These are phyloP conservation scores for Balakata baccata DNA, from an alignment of 345 rosid genomes.

Conservation along the genomic window DNA sequence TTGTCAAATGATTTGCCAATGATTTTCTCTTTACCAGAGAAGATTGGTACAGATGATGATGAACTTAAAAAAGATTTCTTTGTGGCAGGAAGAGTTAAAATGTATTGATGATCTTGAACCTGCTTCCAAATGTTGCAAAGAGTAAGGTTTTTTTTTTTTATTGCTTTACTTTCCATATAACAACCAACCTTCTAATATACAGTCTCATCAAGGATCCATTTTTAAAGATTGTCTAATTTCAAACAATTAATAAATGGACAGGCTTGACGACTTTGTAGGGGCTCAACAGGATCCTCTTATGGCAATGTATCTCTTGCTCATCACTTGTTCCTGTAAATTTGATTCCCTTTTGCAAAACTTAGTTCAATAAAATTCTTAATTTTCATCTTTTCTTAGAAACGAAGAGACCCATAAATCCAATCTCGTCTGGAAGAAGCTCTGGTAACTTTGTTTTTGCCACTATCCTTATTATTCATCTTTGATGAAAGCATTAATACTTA, in stretches of 20 bases:
- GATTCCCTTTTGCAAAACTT: neutral
- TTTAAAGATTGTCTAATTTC: neutral
- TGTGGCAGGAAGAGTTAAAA: constrained; percentile 40
- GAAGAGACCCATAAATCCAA: constrained; percentile 21
- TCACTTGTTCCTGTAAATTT: neutral
- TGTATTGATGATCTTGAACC: constrained; percentile 29
- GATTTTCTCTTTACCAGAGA: too few relatives aligned
- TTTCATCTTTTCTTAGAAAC: constrained; percentile 23
- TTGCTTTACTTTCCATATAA: neutral
- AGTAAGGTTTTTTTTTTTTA: constrained; percentile 25
- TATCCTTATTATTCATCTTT: neutral
- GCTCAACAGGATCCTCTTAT: constrained; percentile 43
- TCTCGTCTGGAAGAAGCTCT: constrained; percentile 27
- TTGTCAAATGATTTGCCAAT: too few relatives aligned
- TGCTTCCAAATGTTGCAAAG: constrained; percentile 43
- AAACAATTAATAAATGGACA: constrained; percentile 15
- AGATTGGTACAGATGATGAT: too few relatives aligned
- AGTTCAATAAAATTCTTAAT: neutral
- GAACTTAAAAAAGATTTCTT: neutral
- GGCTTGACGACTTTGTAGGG: constrained; percentile 41
- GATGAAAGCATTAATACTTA: too few relatives aligned
- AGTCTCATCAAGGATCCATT: too few relatives aligned
- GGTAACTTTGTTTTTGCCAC: constrained; percentile 21
- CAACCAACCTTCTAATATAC: too few relatives aligned
- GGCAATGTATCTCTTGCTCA: constrained; percentile 16